phyloP scores from a whole-genome alignment of 768 basidiomycete genomes.

The Mycena amicta region DNA sequence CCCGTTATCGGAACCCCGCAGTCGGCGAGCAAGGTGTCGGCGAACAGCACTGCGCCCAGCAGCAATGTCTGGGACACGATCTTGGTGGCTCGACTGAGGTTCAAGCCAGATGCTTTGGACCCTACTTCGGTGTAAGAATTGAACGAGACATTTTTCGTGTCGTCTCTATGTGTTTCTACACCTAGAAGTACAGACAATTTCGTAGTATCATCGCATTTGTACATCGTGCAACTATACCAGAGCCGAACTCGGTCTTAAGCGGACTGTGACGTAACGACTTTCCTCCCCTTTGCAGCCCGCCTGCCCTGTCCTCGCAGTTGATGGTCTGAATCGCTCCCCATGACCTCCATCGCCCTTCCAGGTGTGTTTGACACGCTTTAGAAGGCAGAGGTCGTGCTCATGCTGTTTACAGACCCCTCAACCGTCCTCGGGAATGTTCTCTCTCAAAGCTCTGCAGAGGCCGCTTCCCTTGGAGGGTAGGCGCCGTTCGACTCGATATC shows the following conservation, averaged over 20 bases:
- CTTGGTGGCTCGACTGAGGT: slow-evolving; percentile 64
- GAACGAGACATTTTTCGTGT: too few relatives aligned
- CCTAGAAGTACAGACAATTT: neutral
- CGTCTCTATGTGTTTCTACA: too few relatives aligned
- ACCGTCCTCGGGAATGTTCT: slow-evolving; percentile 8
- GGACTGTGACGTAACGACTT: neutral
- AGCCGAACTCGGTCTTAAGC: neutral
- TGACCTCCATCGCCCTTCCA: neutral
- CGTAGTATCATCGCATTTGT: neutral
- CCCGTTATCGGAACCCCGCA: slow-evolving; percentile 33
- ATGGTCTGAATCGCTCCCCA: neutral
- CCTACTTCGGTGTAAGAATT: slow-evolving; percentile 51
- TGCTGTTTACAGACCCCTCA: slow-evolving; percentile 3
- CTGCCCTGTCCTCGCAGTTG: neutral
- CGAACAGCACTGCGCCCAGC: slow-evolving; percentile 12
- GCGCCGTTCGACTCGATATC: slow-evolving; percentile 6
- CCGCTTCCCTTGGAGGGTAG: slow-evolving; percentile 44
- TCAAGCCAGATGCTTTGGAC: slow-evolving; percentile 60
- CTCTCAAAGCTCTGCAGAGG: slow-evolving; percentile 36
- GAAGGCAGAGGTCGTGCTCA: neutral
- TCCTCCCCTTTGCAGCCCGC: neutral
- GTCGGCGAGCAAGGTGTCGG: slow-evolving; percentile 59
- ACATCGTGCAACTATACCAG: neutral
- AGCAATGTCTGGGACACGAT: slow-evolving; percentile 57
- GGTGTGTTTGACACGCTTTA: neutral